Conservation (phyloP, 2,329 filamentous ascomycete species). For the Penicillium expansum region DNA sequence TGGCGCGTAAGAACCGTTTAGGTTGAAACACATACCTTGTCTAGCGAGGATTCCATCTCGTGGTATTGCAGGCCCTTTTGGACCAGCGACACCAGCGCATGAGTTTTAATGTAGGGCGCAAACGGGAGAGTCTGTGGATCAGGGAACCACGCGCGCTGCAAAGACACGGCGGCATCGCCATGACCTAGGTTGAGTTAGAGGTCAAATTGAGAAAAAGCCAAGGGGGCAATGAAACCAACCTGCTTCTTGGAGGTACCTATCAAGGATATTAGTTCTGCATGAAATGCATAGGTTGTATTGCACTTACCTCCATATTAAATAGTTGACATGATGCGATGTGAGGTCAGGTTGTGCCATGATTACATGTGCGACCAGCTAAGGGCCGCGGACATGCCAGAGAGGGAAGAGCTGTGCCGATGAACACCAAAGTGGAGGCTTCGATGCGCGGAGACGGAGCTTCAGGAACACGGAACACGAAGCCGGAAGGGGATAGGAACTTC, state of each 20-base stretch:
- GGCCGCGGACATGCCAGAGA: slow-evolving; percentile 32
- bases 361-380: slow-evolving; percentile 40
- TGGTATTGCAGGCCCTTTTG: slow-evolving; percentile 61
- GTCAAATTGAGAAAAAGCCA: slow-evolving; percentile 14
- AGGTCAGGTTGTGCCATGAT: slow-evolving; percentile 45
- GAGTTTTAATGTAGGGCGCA: slow-evolving; percentile 57
- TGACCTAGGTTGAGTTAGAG: slow-evolving; percentile 44
- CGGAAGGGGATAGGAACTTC: slow-evolving; percentile 1
- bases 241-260: slow-evolving; percentile 54
- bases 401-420: slow-evolving; percentile 29
- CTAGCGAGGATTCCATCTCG: slow-evolving; percentile 50
- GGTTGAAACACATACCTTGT: slow-evolving; percentile 42
- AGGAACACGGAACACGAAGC: slow-evolving; percentile 12
- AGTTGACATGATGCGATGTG: slow-evolving; percentile 62
- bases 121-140: slow-evolving; percentile 62
- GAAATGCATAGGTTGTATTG: slow-evolving; percentile 1
- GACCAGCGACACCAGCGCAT: slow-evolving; percentile 60
- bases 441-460: slow-evolving; percentile 8
- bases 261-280: slow-evolving; percentile 20
- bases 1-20: background rate
- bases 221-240: slow-evolving; percentile 39
- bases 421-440: slow-evolving; percentile 22
- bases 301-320: slow-evolving; percentile 64
- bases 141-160: slow-evolving; percentile 62
- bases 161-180: slow-evolving; percentile 58